Evolutionary conservation across 495 filamentous ascomycete species (phyloP), one percentile per base, ranked within the genome.

Genomic region (Penicillium arizonense): DNA sequence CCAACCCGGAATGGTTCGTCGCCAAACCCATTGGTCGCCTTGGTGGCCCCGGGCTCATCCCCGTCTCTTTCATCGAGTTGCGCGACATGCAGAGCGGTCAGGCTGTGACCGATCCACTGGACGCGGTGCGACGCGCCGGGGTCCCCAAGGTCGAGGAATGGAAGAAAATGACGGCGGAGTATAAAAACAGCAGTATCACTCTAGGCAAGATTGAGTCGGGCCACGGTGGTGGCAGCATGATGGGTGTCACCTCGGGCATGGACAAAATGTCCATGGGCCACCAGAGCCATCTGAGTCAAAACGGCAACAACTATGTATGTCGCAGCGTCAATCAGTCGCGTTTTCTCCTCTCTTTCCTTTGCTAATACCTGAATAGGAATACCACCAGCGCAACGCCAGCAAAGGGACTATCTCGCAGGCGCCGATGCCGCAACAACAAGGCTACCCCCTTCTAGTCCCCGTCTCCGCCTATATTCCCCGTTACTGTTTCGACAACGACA

Each of bases 1-100:
- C 94, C n/a, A 97, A 97, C 61, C 91, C 93, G 33, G 94, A 98
- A 68, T 98, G 94, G 94, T 98, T 97, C 62, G 94, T 98, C 60
- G 95, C 95, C 13, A 98, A 98, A 72, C 95, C 94, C 6, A 98
- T 97, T 63, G 91, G 93, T 47, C 81, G 95, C 58, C 78, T 97
- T 18, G 94, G 94, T 20, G 94, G 94, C 10, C 94, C 94, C 1
- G 94, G 94, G 28, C 73, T 98, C 58, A 97, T 98, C 63, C 94
- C 94, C 18, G 95, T 97, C 34, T 95, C 92, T 2, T 98, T 96
- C 65, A 90, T 97, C 51, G 94, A 98, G 71, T 91, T 98, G 50
- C 78, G 90, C 59, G 94, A 98, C 67, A 96, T 96, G 90, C 82
- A 86, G 21, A 89, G 87, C 4, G 90, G 91, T 20, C 81, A 87